Percentiles rank a stretch among this genome's conserved stretches.
phyloP scores from a whole-genome alignment of 2,329 filamentous ascomycete genomes.

The Fusarium fracticaudum region DNA sequence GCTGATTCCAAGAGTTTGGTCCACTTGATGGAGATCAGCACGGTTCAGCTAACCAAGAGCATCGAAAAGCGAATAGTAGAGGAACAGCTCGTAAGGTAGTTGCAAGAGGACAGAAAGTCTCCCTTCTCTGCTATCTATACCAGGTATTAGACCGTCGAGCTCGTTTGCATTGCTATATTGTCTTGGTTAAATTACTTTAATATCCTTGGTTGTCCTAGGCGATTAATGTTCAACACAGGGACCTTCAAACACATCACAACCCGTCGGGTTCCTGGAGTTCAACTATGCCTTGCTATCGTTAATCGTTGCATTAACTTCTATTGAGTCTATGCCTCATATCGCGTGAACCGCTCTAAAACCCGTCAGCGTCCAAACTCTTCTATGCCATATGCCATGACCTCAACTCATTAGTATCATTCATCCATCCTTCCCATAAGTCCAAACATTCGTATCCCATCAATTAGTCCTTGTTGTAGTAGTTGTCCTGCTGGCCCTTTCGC shows the following conservation, averaged over 20 bases:
- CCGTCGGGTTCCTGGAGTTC: background rate
- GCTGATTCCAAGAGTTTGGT: slow-evolving; percentile 14
- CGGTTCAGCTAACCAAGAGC: slow-evolving; percentile 17
- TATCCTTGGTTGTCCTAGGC: background rate
- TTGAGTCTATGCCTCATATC: slow-evolving; percentile 14
- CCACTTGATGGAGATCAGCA: slow-evolving; percentile 23
- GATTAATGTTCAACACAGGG: background rate
- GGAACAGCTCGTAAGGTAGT: background rate
- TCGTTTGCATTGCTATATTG: background rate
- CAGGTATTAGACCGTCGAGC: background rate
- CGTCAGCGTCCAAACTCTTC: background rate
- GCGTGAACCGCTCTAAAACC: slow-evolving; percentile 7
- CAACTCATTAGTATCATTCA: slow-evolving; percentile 28
- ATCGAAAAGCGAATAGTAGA: background rate
- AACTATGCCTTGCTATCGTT: background rate
- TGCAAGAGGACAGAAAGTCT: background rate
- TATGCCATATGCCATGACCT: slow-evolving; percentile 12
- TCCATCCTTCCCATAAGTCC: background rate
- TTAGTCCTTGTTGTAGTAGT: slow-evolving; percentile 56
- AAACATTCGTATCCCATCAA: background rate
- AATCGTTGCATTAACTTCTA: slow-evolving; percentile 10
- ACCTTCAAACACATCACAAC: background rate
- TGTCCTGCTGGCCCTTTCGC: slow-evolving; percentile 55
- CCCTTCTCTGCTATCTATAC: background rate
- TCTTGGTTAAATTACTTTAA: slow-evolving; percentile 7